These are phyloP conservation scores for Nakazawaea ernobii DNA, from an alignment of 805 yeast genomes.

Conservation along the genomic window DNA sequence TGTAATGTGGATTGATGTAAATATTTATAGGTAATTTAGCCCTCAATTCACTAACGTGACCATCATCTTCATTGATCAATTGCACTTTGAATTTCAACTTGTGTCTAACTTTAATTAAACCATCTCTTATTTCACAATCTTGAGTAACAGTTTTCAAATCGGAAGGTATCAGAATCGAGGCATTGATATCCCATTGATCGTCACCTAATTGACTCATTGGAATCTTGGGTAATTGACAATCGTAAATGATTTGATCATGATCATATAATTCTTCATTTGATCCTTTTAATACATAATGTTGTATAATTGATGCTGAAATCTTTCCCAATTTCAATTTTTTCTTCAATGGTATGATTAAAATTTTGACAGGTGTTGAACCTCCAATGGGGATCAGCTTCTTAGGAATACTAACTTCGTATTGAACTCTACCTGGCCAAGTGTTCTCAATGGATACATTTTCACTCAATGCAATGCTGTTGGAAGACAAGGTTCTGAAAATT, in stretches of 20 bases:
- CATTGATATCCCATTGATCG: conserved; percentile 43
- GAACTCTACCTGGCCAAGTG: conserved; percentile 48
- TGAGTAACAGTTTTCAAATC: conserved; percentile 36
- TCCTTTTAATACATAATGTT: conserved; percentile 19
- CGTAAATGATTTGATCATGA: conserved; percentile 26
- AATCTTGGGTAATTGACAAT: conserved; percentile 30
- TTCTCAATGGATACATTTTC: conserved; percentile 43
- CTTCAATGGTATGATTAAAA: conserved; percentile 39
- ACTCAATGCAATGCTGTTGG: conserved; percentile 29
- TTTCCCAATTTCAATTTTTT: conserved; percentile 37
- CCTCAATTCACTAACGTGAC: conserved; percentile 85
- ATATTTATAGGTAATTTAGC: conserved; percentile 81
- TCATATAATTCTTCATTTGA: conserved; percentile 26
- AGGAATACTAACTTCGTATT: conserved; percentile 39
- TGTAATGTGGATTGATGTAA: conserved; percentile 43
- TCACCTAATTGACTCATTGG: conserved; percentile 24
- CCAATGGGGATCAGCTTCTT: conserved; percentile 44
- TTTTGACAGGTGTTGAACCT: conserved; percentile 32
- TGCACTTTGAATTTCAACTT: conserved; percentile 78
- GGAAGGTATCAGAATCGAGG: conserved; percentile 34
- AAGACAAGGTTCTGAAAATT: conserved; percentile 37
- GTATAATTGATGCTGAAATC: conserved; percentile 28
- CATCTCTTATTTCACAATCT: conserved; percentile 33
- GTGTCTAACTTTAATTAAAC: conserved; percentile 63
- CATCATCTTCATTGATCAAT: conserved; percentile 72